Conservation (phyloP, 192 early-diverging fungal genomes). For the Neocallimastix lanati region DNA sequence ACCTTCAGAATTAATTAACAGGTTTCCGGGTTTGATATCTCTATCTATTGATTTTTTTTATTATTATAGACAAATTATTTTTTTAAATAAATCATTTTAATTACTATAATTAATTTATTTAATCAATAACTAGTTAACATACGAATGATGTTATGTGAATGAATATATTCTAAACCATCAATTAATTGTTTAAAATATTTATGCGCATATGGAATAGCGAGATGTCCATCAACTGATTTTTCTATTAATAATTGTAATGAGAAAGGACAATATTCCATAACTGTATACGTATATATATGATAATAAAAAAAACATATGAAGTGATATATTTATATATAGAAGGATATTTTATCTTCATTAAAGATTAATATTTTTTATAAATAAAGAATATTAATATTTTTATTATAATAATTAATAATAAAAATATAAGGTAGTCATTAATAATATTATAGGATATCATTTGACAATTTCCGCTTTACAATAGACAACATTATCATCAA, state of each 20-base stretch:
- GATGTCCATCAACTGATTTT: constrained; percentile 10
- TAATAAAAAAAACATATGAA: no score
- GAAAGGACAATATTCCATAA: constrained; percentile 30
- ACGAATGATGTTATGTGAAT: constrained; percentile 27
- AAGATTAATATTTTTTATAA: no score
- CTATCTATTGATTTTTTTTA: constrained; percentile 16
- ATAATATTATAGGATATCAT: constrained; percentile 15
- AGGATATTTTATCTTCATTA: no score
- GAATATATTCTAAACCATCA: constrained; percentile 27
- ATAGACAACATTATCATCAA: constrained; percentile 22
- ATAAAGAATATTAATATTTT: no score
- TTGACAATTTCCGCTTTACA: not conserved
- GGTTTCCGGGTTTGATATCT: constrained; percentile 35
- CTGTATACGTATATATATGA: not conserved
- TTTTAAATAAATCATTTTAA: no score
- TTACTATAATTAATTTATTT: no score
- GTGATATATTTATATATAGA: no score
- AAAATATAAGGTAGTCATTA: no score
- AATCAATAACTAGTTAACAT: no score
- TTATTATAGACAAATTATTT: no score
- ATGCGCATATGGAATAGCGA: constrained; percentile 16
- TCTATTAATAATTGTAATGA: constrained; percentile 31
- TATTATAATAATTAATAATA: no score
- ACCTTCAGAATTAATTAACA: constrained; percentile 31
- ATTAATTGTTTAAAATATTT: constrained; percentile 33